Base-by-base conservation (phyloP, 306 rosid genomes). In the Geum urbanum region DNA sequence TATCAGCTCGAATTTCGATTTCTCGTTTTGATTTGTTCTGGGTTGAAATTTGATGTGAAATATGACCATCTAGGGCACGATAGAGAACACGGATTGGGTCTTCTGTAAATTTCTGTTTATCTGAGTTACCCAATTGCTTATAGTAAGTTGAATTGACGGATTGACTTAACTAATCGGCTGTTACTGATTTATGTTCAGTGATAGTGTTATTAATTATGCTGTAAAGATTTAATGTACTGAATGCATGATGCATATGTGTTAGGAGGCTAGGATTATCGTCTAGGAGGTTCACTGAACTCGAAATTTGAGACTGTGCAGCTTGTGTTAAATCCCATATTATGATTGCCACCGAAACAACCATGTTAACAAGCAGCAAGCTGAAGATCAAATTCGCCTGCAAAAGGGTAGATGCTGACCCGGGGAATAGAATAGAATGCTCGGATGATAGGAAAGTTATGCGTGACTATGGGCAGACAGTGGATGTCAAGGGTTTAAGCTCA, bases 261-360 rank as follows among this genome's bases (percentile, higher is more conserved):
- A 27, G 32, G 32, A 27, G 32, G 32, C 32, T 2, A 27, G 32
- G 32, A 27, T 27, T 27, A 27, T 27, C 32, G 32, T 27, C 32
- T 27, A 27, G 32, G 32, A 1, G 32, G 32, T 27, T 27, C 32
- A 27, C 32, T 2, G 2, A 27, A 27, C 32, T 27, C 32, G 2
- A 27, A 27, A 27, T 27, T 27, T 27, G 32, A 27, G 32, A 27
- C 32, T 27, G 32, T n/a, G n/a, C n/a, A n/a, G n/a, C n/a, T n/a
- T n/a, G n/a, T 2, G 32, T 27, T 27, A 27, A 27, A 27, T 27
- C 1, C 32, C 32, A 1, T 70, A 72, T 63, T 7, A 90, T 94
- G 97, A 87, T 88, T 85, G 84, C 96, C 19, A 85, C 90, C 0
- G 87, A 88, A 63, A 88, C 85, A 55, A 78, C 84, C 54, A 78